Evolutionary conservation across 495 filamentous ascomycete species (phyloP), one percentile per base, ranked within the genome.

Genomic region (Jackrogersella minutella): DNA sequence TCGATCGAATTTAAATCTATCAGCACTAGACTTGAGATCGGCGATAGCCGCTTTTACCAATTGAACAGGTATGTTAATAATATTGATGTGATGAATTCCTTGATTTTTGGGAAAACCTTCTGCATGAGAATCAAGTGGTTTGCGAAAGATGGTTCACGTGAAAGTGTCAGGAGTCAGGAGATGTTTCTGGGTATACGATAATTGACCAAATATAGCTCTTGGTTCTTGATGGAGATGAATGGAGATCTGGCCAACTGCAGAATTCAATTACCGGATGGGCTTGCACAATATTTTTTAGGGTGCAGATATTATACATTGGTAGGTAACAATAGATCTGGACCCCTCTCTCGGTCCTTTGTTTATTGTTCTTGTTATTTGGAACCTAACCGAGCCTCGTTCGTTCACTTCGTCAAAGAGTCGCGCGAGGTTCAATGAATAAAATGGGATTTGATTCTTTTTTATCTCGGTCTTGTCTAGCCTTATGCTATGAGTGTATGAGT

Each of bases 181-280:
- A 31, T 51, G 30, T 24, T n/a, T 17, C 7, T 52, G 36, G 17
- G 30, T 30, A 52, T 36, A 33, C 30, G n/a, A 34, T 62, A 62
- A 53, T 58, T 57, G 64, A 37, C 30, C 7, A 31, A 58, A 58
- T 62, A 62, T 62, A 56, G 41, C 16, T 59, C 58, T 63, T 64
- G 60, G 66, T 43, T 49, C 17, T 52, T 31, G 24, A 17, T 31
- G 24, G 44, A 30, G 41, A 44, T 61, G 21, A 44, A 54, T 56
- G 16, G 36, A 58, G 58, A 68, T 68, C 44, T 62, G 39, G 52
- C 58, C 43, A 60, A 62, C 53, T 53, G 53, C 33, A 59, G 39
- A 16, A 33, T 52, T 39, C 58, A 53, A 68, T 53, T 62, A 44
- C 58, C 51, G 33, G 41, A 62, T 26, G 22, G 55, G 16, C 39